Evolutionary conservation across 352 stramenopile genomes (phyloP).

Genomic region (Globisporangium megalacanthum): DNA sequence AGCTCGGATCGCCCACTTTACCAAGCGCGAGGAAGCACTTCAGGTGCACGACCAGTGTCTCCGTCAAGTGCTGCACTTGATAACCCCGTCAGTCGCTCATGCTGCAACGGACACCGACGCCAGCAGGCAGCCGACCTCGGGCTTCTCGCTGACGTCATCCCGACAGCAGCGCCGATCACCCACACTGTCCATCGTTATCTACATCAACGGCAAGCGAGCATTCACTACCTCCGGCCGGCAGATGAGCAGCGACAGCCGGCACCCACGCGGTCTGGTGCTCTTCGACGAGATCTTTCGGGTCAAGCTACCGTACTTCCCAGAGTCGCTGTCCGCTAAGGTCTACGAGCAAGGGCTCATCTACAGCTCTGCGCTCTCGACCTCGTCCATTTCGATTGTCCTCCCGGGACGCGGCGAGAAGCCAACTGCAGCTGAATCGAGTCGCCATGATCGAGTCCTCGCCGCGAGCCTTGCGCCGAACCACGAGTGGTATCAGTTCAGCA

Average conservation of each 20-base stretch:
- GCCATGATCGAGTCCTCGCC: slow-evolving; percentile 15
- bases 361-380: slow-evolving; percentile 43
- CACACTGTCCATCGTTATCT: slow-evolving; percentile 32
- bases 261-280: slow-evolving; percentile 24
- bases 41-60: slow-evolving; percentile 31
- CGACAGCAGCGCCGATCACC: background rate
- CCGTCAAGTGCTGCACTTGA: slow-evolving; percentile 18
- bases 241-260: background rate
- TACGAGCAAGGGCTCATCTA: slow-evolving; percentile 34
- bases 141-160: background rate
- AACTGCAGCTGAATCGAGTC: background rate
- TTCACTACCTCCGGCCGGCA: slow-evolving; percentile 20
- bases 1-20: slow-evolving; percentile 12
- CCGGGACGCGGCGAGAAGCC: slow-evolving; percentile 23
- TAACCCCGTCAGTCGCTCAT: background rate
- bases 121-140: too few species aligned
- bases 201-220: slow-evolving; percentile 36
- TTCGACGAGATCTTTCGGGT: slow-evolving; percentile 47
- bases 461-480: slow-evolving; percentile 41
- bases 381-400: slow-evolving; percentile 40
- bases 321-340: slow-evolving; percentile 37
- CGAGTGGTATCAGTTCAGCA: slow-evolving; percentile 81
- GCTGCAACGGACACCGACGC: background rate
- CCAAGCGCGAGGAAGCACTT: slow-evolving; percentile 24
- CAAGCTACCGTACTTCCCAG: slow-evolving; percentile 42